phyloP scores from a whole-genome alignment of 257 asterid genomes.

The Catharanthus roseus region DNA sequence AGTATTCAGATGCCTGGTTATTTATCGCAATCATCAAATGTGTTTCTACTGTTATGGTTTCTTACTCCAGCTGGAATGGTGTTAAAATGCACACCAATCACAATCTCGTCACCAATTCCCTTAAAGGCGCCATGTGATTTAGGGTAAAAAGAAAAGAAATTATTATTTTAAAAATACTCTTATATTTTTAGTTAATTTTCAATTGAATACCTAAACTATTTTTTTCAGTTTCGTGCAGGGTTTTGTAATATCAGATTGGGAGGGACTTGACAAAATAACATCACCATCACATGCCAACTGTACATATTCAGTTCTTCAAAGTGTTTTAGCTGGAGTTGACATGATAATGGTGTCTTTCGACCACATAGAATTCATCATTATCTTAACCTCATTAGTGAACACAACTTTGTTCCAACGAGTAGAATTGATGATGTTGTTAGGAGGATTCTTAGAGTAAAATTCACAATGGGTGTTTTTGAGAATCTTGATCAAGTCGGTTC shows the following conservation, averaged over 20 bases:
- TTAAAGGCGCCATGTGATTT: conserved; percentile 36
- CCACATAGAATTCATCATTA: conserved; percentile 29
- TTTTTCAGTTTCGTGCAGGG: conserved; percentile 32
- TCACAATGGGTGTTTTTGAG: conserved; percentile 54
- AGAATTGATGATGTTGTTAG: conserved; percentile 60
- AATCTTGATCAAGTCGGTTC: conserved; percentile 46
- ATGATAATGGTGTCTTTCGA: conserved; percentile 53
- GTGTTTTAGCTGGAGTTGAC: conserved; percentile 45
- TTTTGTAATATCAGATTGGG: conserved; percentile 44
- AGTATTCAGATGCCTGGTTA: conserved; percentile 47
- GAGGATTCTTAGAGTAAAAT: conserved; percentile 58
- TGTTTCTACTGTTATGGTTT: conserved; percentile 46
- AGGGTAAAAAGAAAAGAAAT: conserved; percentile 18
- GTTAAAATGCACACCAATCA: conserved; percentile 40
- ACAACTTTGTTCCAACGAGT: conserved; percentile 41
- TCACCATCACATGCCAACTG: conserved; percentile 31
- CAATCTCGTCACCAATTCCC: conserved; percentile 35
- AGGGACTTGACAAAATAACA: conserved; percentile 39
- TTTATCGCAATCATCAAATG: conserved; percentile 35
- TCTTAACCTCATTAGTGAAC: conserved; percentile 27
- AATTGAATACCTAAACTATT: too few species aligned
- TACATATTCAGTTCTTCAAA: conserved; percentile 25
- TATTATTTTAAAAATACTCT: too few species aligned
- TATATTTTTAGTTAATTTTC: too few species aligned
- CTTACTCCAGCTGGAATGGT: conserved; percentile 47